Base-by-base conservation (phyloP, 2,329 filamentous ascomycete species). In the Nannizzia gypsea region DNA sequence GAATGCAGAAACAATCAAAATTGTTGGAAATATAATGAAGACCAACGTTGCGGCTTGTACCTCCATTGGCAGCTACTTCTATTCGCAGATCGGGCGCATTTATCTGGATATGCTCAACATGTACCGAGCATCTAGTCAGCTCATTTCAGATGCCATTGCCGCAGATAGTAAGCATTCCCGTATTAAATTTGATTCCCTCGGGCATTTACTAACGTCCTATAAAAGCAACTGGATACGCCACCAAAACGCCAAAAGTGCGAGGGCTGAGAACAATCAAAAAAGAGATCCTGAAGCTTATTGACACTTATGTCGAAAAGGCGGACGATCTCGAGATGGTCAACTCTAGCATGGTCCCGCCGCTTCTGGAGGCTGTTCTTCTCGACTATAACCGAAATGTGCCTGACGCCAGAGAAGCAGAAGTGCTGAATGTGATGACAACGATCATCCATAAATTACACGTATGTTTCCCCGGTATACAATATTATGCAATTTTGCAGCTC, bases 11-110 rank as follows among this genome's bases (percentile, higher is more conserved):
- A 95, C 91, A 0, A 97, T 99, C 78, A 99, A 99, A 79, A 86
- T 99, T 66, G 91, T 99, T 64, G 93, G 93, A 66, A 99, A 99
- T 76, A 96, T 99, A 71, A 99, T 99, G 93, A 99, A 99, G 82
- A 99, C 93, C 0, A 99, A 99, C 68, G 93, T 99, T 3, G 92
- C 95, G n/a, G 93, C 93, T 38, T 99, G 93, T 74, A 89, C 89
- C 38, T 97, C 93, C 0, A 93, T 99, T 61, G 93, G 95, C 36
- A 85, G 89, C 58, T 99, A 97, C 76, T 99, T 99, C 74, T 96
- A 96, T 70, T 92, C 93, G 11, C 93, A 99, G 72, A 96, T 99
- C 67, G 93, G 92, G 44, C 87, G 90, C 60, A 97, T 99, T 67
- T 99, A 97, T 74, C 85, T 95, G 66, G 93, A 99, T 71, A 97